Evolutionary conservation across 2,329 filamentous ascomycete species (phyloP).

Genomic region (Talaromyces sp.): DNA sequence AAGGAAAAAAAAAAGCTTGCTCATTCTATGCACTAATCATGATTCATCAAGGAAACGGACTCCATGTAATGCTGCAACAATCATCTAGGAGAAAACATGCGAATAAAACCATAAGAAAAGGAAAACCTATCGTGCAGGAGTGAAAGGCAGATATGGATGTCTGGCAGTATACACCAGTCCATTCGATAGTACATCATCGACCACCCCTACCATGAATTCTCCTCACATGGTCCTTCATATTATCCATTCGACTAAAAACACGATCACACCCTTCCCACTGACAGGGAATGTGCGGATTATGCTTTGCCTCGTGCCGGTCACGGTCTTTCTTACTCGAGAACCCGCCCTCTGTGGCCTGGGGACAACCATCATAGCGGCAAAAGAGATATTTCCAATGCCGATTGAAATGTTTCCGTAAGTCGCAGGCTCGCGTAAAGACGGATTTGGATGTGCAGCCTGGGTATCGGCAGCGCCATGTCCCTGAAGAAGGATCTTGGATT

Average conservation of each 20-base stretch:
- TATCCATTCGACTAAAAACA: slow-evolving; percentile 58
- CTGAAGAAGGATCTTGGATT: slow-evolving; percentile 23
- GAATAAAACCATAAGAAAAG: neutral
- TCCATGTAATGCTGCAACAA: neutral
- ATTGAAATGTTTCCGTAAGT: slow-evolving; percentile 59
- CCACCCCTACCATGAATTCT: slow-evolving; percentile 32
- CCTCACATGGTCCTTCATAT: slow-evolving; percentile 52
- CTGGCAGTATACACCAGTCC: neutral
- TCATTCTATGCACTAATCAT: neutral
- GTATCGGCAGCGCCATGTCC: slow-evolving; percentile 55
- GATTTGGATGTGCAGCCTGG: slow-evolving; percentile 56
- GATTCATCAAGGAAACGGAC: neutral
- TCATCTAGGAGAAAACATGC: neutral
- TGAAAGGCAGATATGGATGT: too few relatives aligned
- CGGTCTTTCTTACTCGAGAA: slow-evolving; percentile 61
- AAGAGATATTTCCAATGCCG: slow-evolving; percentile 58
- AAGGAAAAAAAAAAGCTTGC: neutral
- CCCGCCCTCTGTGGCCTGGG: slow-evolving; percentile 52
- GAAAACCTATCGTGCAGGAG: neutral
- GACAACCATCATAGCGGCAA: slow-evolving; percentile 55
- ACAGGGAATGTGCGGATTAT: slow-evolving; percentile 56
- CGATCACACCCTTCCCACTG: slow-evolving; percentile 55
- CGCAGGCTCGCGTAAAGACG: slow-evolving; percentile 55
- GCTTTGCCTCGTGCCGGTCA: slow-evolving; percentile 57
- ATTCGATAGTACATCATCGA: neutral